These are phyloP conservation scores for Collybia mongolica DNA, from an alignment of 768 basidiomycete species.

Conservation along the genomic window DNA sequence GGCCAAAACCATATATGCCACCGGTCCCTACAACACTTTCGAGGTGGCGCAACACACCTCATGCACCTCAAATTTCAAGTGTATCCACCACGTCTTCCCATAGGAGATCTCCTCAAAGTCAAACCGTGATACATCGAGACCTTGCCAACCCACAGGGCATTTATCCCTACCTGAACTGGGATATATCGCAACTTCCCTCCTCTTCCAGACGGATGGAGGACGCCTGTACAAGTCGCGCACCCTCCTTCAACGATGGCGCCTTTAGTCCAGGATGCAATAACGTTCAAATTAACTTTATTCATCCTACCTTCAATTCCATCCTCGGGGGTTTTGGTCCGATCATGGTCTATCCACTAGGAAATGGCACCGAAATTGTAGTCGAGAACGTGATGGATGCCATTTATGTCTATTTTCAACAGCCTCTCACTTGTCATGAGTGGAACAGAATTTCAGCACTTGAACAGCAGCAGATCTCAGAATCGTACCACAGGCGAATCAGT, in stretches of 20 bases:
- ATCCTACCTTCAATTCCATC: neutral
- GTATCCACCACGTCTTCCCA: too few relatives aligned
- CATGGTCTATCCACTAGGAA: neutral
- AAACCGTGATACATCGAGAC: neutral
- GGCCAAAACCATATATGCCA: too few relatives aligned
- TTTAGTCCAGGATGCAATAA: neutral
- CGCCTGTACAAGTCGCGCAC: neutral
- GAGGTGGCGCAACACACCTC: too few relatives aligned
- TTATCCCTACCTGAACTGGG: neutral
- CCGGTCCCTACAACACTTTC: too few relatives aligned
- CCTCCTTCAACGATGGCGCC: neutral
- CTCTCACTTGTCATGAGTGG: neutral
- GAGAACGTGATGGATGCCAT: constrained; percentile 1
- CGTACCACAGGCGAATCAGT: neutral
- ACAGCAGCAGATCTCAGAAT: neutral
- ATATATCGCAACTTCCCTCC: neutral
- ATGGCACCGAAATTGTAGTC: neutral
- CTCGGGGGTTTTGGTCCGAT: neutral
- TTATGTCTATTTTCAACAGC: neutral
- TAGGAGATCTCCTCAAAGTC: too few relatives aligned
- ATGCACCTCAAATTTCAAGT: too few relatives aligned
- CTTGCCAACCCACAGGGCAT: neutral
- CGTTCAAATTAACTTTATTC: neutral
- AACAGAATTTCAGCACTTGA: neutral
- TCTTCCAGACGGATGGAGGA: neutral